Percentiles rank a stretch among this genome's conserved stretches.
Evolutionary conservation across 805 yeast species (phyloP).

Genomic region (Brettanomyces nanus): DNA sequence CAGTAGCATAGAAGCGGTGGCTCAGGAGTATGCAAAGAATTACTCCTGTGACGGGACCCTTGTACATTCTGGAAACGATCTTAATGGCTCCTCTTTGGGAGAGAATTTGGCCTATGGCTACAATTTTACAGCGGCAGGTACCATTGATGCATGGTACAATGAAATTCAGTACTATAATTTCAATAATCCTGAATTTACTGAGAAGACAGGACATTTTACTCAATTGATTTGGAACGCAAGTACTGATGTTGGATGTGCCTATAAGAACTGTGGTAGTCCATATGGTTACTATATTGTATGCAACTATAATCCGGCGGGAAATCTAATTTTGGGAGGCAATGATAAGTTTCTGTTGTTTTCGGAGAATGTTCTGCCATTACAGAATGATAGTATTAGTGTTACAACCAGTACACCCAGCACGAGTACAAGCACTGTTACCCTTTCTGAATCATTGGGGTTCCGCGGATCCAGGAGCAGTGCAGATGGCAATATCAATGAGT

Average conservation of each 20-base stretch:
- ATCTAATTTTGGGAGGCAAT: slow-evolving; percentile 40
- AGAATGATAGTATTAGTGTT: too few species aligned
- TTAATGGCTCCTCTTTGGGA: slow-evolving; percentile 33
- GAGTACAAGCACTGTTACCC: too few species aligned
- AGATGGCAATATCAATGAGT: too few species aligned
- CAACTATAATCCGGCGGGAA: slow-evolving; percentile 74
- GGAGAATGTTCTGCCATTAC: background rate
- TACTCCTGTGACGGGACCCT: slow-evolving; percentile 54
- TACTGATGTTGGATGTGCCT: slow-evolving; percentile 60
- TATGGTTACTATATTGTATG: slow-evolving; percentile 64
- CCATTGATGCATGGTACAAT: slow-evolving; percentile 65
- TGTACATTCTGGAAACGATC: slow-evolving; percentile 54
- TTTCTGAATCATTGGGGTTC: too few species aligned
- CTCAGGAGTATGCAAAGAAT: slow-evolving; percentile 47
- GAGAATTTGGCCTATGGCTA: slow-evolving; percentile 76
- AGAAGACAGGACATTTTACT: slow-evolving; percentile 56
- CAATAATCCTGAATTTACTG: slow-evolving; percentile 29
- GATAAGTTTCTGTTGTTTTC: slow-evolving; percentile 23
- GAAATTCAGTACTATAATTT: slow-evolving; percentile 53
- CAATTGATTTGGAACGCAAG: slow-evolving; percentile 65
- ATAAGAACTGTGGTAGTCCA: slow-evolving; percentile 34
- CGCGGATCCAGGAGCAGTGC: too few species aligned
- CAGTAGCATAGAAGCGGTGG: slow-evolving; percentile 40
- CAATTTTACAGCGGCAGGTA: slow-evolving; percentile 33
- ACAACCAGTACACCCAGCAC: too few species aligned